Conservation (phyloP, 164 flowering plant species). For the Vitis vinifera region DNA sequence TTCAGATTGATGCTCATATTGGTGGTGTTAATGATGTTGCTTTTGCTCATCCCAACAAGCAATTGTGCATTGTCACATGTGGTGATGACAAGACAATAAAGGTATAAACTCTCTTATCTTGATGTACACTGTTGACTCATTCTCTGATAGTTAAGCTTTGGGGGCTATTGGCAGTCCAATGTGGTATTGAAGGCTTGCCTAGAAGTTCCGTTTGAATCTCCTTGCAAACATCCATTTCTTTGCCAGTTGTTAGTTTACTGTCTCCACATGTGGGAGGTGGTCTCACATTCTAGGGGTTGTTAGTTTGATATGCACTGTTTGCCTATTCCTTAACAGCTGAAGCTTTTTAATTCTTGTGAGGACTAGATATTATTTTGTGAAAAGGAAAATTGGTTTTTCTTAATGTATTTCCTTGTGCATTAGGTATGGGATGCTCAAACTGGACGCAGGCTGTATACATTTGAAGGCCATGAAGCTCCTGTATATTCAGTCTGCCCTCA, state of each 20-base stretch:
- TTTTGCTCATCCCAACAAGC: constrained; percentile 61
- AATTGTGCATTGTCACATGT: constrained; percentile 59
- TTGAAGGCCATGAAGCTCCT: constrained; percentile 80
- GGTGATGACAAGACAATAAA: constrained; percentile 68
- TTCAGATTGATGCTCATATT: constrained; percentile 64
- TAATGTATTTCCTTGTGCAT: neutral
- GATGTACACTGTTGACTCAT: too few relatives aligned
- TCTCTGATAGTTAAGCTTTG: too few relatives aligned
- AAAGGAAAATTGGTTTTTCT: neutral
- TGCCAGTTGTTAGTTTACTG: too few relatives aligned
- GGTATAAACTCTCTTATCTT: constrained; percentile 25
- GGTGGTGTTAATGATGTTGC: constrained; percentile 79
- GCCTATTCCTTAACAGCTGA: too few relatives aligned
- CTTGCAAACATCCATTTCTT: too few relatives aligned
- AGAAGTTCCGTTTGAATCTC: too few relatives aligned
- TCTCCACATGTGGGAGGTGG: too few relatives aligned
- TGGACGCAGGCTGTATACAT: constrained; percentile 44
- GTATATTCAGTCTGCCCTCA: constrained; percentile 80
- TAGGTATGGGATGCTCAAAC: constrained; percentile 67
- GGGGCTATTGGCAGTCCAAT: too few relatives aligned
- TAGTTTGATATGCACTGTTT: too few relatives aligned
- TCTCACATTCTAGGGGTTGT: too few relatives aligned
- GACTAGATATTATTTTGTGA: neutral
- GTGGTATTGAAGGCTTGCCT: too few relatives aligned
- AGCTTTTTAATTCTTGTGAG: too few relatives aligned